Conservation (phyloP, 2,329 filamentous ascomycete species). For the Exophiala bonariae region DNA sequence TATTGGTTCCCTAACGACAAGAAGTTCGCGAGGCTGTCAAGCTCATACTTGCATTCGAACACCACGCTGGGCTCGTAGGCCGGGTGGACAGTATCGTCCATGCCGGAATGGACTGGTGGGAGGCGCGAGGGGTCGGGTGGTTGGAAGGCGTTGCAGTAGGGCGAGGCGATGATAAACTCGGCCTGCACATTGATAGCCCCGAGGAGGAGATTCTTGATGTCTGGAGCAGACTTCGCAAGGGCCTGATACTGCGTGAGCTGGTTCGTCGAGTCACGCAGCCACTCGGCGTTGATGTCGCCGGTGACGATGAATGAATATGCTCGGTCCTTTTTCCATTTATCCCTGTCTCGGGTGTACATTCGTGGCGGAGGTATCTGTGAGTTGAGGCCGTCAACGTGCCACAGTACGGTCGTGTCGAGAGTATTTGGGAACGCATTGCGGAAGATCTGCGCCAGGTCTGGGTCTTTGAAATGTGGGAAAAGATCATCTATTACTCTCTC, state of each 20-base stretch:
- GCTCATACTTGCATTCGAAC: slow-evolving; percentile 98
- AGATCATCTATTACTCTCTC: slow-evolving; percentile 85
- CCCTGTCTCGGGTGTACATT: slow-evolving; percentile 47
- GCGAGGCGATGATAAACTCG: slow-evolving; percentile 90
- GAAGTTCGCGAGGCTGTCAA: slow-evolving; percentile 93
- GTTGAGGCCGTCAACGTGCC: slow-evolving; percentile 68
- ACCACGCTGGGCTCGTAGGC: slow-evolving; percentile 80
- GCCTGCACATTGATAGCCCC: slow-evolving; percentile 96
- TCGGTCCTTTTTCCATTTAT: slow-evolving; percentile 67
- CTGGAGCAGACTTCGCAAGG: slow-evolving; percentile 76
- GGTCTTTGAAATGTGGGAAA: slow-evolving; percentile 75
- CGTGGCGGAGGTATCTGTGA: slow-evolving; percentile 37
- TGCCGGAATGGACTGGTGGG: slow-evolving; percentile 70
- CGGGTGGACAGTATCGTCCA: slow-evolving; percentile 82
- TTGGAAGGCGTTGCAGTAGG: slow-evolving; percentile 98
- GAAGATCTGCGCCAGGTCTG: slow-evolving; percentile 87
- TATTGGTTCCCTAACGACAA: slow-evolving; percentile 84
- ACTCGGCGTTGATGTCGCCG: slow-evolving; percentile 89
- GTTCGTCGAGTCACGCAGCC: slow-evolving; percentile 87
- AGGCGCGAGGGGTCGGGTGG: slow-evolving; percentile 83
- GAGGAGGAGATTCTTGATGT: slow-evolving; percentile 75
- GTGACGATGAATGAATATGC: slow-evolving; percentile 92
- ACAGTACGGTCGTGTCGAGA: slow-evolving; percentile 84
- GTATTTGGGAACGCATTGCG: slow-evolving; percentile 95
- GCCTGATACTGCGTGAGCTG: slow-evolving; percentile 88